Evolutionary conservation across 23 red algal species (phyloP).

Genomic region (Chondrus crispus): DNA sequence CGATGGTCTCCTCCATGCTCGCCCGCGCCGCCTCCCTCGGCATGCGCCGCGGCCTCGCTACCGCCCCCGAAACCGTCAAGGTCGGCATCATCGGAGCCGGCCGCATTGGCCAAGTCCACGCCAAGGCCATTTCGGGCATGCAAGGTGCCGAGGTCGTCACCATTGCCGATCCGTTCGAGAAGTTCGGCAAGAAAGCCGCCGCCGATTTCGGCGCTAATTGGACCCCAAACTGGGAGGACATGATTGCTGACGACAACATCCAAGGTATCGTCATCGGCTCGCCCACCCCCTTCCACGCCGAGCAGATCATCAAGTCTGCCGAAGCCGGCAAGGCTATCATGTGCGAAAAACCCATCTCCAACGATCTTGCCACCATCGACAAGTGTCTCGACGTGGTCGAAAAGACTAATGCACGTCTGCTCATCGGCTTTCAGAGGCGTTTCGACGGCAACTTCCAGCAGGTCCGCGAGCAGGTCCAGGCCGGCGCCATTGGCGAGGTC

Average conservation of each 20-base stretch:
- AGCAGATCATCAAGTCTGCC: slow-evolving; percentile 88
- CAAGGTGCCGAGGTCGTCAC: slow-evolving; percentile 73
- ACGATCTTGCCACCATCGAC: slow-evolving; percentile 74
- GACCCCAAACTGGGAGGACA: slow-evolving; percentile 55
- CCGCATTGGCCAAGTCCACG: slow-evolving; percentile 96
- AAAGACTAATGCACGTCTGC: slow-evolving; percentile 74
- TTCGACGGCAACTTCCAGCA: slow-evolving; percentile 91
- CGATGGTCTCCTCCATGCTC: slow-evolving; percentile 1
- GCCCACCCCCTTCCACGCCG: slow-evolving; percentile 85
- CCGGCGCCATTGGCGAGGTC: slow-evolving; percentile 83
- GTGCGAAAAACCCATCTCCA: slow-evolving; percentile 96
- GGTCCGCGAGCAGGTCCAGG: slow-evolving; percentile 55
- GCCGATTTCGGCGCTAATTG: slow-evolving; percentile 69
- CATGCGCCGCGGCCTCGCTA: slow-evolving; percentile 39
- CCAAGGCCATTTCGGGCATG: slow-evolving; percentile 78
- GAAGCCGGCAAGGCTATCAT: slow-evolving; percentile 93
- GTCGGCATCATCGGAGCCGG: slow-evolving; percentile 94
- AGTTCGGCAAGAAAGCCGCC: slow-evolving; percentile 57
- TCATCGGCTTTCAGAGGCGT: slow-evolving; percentile 93
- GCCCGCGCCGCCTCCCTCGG: not conserved
- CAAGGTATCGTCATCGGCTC: slow-evolving; percentile 94
- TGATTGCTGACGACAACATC: slow-evolving; percentile 63
- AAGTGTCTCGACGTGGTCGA: slow-evolving; percentile 84
- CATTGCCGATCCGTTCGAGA: slow-evolving; percentile 89
- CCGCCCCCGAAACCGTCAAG: slow-evolving; percentile 13